Percentiles rank a stretch among this genome's conserved stretches.
These are phyloP conservation scores for Ophiosphaerella korrae DNA, from an alignment of 2,329 filamentous ascomycete genomes.

Conservation along the genomic window DNA sequence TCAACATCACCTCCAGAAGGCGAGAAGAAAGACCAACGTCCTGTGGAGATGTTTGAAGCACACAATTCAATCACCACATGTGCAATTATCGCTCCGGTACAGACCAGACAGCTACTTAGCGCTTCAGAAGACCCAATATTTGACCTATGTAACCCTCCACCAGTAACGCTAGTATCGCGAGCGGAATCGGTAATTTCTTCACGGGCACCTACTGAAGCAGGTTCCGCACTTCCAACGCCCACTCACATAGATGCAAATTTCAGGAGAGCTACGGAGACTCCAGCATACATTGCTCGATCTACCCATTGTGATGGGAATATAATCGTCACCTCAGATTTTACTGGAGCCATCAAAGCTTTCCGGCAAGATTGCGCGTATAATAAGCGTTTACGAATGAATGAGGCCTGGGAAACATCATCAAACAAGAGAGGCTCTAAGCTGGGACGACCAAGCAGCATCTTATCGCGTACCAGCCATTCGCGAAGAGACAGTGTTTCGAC, in stretches of 20 bases:
- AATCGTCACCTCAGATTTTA: conserved; percentile 86
- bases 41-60: conserved; percentile 88
- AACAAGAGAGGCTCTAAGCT: conserved; percentile 66
- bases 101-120: conserved; percentile 76
- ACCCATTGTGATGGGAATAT: conserved; percentile 84
- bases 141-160: conserved; percentile 93
- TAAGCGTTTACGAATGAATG: conserved; percentile 67
- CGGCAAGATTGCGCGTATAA: conserved; percentile 87
- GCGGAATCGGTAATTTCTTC: conserved; percentile 65
- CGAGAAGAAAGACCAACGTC: conserved; percentile 76
- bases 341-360: conserved; percentile 90
- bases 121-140: conserved; percentile 91
- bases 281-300: conserved; percentile 76
- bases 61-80: conserved; percentile 87
- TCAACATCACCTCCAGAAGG: conserved; percentile 64
- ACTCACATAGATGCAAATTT: conserved; percentile 43
- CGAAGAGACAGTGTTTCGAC: conserved; percentile 54
- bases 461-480: conserved; percentile 58
- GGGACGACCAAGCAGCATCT: conserved; percentile 58
- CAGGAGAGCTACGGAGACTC: conserved; percentile 65
- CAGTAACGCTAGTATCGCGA: conserved; percentile 77
- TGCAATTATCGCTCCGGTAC: conserved; percentile 82
- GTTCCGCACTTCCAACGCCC: conserved; percentile 39
- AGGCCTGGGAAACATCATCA: conserved; percentile 78
- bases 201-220: conserved; percentile 52